Base-by-base conservation (phyloP, 345 rosid genomes). In the Noccaea caerulescens region DNA sequence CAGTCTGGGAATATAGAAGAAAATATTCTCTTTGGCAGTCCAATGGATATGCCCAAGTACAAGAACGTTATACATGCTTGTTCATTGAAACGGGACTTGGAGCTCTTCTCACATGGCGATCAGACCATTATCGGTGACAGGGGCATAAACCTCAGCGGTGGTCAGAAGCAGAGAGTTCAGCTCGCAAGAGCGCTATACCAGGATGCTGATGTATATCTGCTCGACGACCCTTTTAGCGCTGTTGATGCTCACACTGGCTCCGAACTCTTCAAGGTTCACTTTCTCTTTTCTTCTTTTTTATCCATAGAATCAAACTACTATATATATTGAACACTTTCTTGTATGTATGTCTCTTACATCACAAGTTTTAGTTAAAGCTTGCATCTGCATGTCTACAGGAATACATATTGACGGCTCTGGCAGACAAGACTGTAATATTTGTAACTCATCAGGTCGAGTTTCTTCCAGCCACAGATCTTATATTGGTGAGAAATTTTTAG, bases 401-500 rank as follows among this genome's bases (percentile, higher is more conserved):
- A 25, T 52, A 52, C 5, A 52, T 52, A 25, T 27, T 52, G 36
- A 25, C 57, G 8, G 57, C 57, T 25, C 36, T 52, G 36, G 57
- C 36, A 25, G 36, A 27, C 14, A 25, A 52, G 14, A 52, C 36
- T 11, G 57, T 27, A 8, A 27, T 52, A 25, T 27, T 52, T 27
- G 57, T 52, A 6, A 52, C 36, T 25, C 57, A 52, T 52, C 57
- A 52, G 10, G 57, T 52, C 36, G 57, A 52, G 57, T 52, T 52
- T 52, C 57, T 52, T 52, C 57, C 57, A 10, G 10, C 57, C 8
- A 52, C 57, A 8, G 36, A 52, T 52, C 57, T 52, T 25, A 52
- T 52, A 25, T 52, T 52, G 57, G 57, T 52, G 36, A 52, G 57
- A 8, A 27, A 8, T 27, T 52, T 14, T 51, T 51, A 6, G 39